Evolutionary conservation across 2,329 filamentous ascomycete species (phyloP).

Genomic region (Colletotrichum neosansevieriae): DNA sequence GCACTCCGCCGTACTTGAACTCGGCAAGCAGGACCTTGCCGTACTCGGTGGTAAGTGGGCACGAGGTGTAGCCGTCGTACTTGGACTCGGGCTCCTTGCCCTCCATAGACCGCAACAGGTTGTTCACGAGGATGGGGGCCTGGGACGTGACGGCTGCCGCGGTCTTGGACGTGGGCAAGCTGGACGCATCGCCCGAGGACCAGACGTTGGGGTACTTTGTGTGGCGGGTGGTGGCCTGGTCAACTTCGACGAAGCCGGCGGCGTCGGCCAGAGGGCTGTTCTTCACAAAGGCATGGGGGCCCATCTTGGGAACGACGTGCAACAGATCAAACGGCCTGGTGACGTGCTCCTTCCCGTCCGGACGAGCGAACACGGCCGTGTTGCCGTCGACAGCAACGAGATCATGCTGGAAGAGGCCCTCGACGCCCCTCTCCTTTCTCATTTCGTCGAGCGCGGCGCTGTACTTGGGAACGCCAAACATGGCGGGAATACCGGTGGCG

Average conservation of each 20-base stretch:
- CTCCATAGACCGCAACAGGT: constrained; percentile 58
- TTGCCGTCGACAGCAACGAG: constrained; percentile 65
- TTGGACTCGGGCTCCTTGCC: constrained; percentile 56
- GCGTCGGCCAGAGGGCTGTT: constrained; percentile 66
- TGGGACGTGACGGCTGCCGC: constrained; percentile 65
- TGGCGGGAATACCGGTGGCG: constrained; percentile 65
- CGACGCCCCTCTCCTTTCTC: constrained; percentile 65
- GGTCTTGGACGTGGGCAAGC: constrained; percentile 69
- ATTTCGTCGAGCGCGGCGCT: constrained; percentile 65
- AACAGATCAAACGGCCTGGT: constrained; percentile 64
- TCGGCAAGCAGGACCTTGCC: constrained; percentile 74
- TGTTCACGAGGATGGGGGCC: constrained; percentile 63
- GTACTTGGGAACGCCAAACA: constrained; percentile 74
- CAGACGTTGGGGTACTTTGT: constrained; percentile 68
- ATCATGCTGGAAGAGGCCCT: constrained; percentile 70
- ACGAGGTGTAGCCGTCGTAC: constrained; percentile 69
- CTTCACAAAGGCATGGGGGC: constrained; percentile 65
- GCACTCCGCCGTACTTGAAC: constrained; percentile 73
- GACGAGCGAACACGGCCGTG: constrained; percentile 62
- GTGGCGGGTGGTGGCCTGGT: constrained; percentile 64
- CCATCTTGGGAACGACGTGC: constrained; percentile 71
- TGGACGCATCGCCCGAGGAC: constrained; percentile 71
- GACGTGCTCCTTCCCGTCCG: constrained; percentile 57
- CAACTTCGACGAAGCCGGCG: constrained; percentile 69
- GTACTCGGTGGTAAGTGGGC: constrained; percentile 66